Conservation (phyloP, 306 rosid species). For the Spatholobus suberectus region DNA sequence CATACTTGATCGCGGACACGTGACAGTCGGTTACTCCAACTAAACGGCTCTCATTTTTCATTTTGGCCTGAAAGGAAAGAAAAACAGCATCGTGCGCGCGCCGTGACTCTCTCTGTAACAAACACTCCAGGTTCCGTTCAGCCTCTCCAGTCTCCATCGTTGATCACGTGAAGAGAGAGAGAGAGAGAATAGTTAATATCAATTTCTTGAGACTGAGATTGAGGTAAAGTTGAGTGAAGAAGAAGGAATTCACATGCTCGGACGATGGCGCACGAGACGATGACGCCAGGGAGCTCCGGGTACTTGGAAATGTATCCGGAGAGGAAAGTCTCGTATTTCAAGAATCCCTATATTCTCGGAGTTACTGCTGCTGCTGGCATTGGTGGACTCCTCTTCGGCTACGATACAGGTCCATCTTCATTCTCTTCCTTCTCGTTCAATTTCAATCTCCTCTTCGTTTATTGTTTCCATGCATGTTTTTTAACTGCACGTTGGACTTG, state of each 20-base stretch:
- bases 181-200: neutral
- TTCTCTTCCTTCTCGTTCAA: too few relatives aligned
- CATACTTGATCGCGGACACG: neutral
- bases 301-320: conserved; percentile 48
- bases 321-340: conserved; percentile 42
- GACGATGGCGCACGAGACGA: conserved; percentile 20
- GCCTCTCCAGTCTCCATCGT: neutral
- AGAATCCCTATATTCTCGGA: conserved; percentile 48
- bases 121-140: neutral
- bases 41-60: neutral
- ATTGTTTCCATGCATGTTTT: too few relatives aligned
- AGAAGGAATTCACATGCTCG: neutral
- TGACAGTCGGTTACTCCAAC: neutral
- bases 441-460: neutral
- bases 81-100: too few relatives aligned
- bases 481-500: too few relatives aligned
- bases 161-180: neutral
- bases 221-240: neutral
- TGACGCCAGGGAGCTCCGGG: conserved; percentile 49
- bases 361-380: conserved; percentile 52
- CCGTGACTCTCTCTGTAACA: neutral
- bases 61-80: too few relatives aligned
- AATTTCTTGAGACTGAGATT: too few relatives aligned
- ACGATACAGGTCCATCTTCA: too few relatives aligned
- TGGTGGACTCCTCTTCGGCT: conserved; percentile 53